These are phyloP conservation scores for Rhamnella rubrinervis DNA, from an alignment of 331 rosid genomes.

Conservation along the genomic window DNA sequence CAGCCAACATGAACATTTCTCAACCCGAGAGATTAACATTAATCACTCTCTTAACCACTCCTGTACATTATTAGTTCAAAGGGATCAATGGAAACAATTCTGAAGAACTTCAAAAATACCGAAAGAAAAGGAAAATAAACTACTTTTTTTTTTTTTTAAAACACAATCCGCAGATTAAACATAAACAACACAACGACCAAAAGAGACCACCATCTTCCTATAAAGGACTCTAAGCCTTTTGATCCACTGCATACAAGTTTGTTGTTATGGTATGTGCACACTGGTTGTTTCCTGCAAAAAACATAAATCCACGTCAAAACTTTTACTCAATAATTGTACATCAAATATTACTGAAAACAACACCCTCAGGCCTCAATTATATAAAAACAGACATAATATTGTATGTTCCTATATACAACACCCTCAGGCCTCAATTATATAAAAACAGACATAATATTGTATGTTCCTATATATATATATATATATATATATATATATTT, in stretches of 20 bases:
- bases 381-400: no score
- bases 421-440: no score
- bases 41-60: not conserved
- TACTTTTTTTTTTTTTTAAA: not conserved
- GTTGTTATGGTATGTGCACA: constrained; percentile 65
- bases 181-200: constrained; percentile 27
- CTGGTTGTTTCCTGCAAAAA: constrained; percentile 53
- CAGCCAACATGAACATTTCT: constrained; percentile 2
- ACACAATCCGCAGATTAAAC: constrained; percentile 21
- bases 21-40: not conserved
- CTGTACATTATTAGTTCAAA: not conserved
- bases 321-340: not conserved
- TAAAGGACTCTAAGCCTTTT: constrained; percentile 33
- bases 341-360: not conserved
- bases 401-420: not conserved
- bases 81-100: not conserved
- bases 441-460: no score
- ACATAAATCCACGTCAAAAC: not conserved
- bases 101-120: constrained; percentile 9
- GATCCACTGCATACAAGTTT: constrained; percentile 73
- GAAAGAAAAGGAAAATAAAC: not conserved
- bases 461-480: no score
- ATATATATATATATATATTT: no score
- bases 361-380: no score
- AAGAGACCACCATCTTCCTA: constrained; percentile 41